Conservation (phyloP, 306 rosid species). For the Trifolium dubium region DNA sequence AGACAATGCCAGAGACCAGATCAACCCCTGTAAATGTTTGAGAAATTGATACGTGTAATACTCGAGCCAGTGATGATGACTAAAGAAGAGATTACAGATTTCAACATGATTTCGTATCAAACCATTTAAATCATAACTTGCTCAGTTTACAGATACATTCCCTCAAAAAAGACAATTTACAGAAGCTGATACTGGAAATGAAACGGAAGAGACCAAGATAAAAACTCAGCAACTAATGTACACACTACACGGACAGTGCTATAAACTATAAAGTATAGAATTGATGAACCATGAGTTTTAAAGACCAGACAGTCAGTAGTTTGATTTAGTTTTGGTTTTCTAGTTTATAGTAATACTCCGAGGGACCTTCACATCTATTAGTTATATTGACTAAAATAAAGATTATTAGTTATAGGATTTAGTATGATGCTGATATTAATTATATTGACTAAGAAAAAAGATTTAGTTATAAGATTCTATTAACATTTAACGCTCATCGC, state of each 20-base stretch:
- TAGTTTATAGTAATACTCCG: neutral
- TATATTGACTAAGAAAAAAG: neutral
- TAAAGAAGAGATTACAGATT: conserved; percentile 3
- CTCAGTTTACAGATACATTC: neutral
- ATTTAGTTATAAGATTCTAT: neutral
- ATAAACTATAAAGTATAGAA: conserved; percentile 16
- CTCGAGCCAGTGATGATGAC: neutral
- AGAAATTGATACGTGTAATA: conserved; percentile 10
- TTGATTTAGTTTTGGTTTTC: conserved; percentile 1
- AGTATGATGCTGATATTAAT: neutral
- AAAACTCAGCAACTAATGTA: neutral
- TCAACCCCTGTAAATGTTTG: neutral
- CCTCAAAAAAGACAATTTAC: conserved; percentile 23
- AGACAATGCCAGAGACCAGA: neutral
- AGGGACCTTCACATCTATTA: neutral
- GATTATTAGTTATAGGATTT: neutral
- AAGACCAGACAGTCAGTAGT: neutral
- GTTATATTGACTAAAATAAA: too few relatives aligned
- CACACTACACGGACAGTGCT: neutral
- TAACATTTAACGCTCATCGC: neutral
- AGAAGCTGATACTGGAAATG: conserved; percentile 13
- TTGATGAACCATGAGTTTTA: conserved; percentile 1
- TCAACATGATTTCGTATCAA: neutral
- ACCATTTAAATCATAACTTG: conserved; percentile 24
- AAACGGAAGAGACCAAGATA: conserved; percentile 11